phyloP scores from a whole-genome alignment of 2,329 filamentous ascomycete species.

The Purpureocillium lavendulum region DNA sequence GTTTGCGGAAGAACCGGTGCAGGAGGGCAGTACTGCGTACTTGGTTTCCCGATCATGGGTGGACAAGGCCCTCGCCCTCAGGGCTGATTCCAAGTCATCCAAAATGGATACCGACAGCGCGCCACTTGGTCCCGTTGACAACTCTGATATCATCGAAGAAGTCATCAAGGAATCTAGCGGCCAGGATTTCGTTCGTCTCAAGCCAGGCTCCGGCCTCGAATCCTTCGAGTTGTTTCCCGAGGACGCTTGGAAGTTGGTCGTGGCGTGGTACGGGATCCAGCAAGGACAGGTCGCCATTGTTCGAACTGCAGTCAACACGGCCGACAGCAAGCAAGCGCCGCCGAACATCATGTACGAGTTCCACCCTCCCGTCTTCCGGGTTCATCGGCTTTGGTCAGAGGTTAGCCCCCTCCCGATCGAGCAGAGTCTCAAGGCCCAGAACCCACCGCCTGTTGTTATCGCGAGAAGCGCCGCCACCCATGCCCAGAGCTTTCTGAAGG shows the following conservation, averaged over 20 bases:
- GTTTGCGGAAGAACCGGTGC: constrained; percentile 41
- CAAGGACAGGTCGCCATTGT: constrained; percentile 62
- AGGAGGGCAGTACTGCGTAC: constrained; percentile 68
- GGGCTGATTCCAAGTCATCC: constrained; percentile 46
- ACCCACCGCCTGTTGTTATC: constrained; percentile 54
- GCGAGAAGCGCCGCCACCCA: constrained; percentile 63
- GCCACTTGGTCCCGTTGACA: constrained; percentile 72
- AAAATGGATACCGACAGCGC: constrained; percentile 53
- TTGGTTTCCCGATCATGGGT: constrained; percentile 78
- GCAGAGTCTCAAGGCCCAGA: constrained; percentile 51
- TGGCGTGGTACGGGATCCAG: constrained; percentile 74
- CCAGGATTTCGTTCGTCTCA: constrained; percentile 63
- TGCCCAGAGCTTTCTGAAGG: constrained; percentile 67
- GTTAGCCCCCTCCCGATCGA: constrained; percentile 47
- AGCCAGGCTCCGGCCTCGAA: constrained; percentile 57
- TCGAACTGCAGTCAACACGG: constrained; percentile 71
- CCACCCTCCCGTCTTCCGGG: constrained; percentile 74
- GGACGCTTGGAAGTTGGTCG: constrained; percentile 73
- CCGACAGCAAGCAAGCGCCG: constrained; percentile 22
- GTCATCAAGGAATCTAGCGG: constrained; percentile 41
- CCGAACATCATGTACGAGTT: constrained; percentile 74
- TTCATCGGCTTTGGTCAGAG: constrained; percentile 68
- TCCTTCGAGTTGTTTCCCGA: constrained; percentile 71
- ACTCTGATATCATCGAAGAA: constrained; percentile 68
- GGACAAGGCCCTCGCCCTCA: constrained; percentile 58